Conservation (phyloP, 495 filamentous ascomycete genomes). For the Pyronema domesticum region DNA sequence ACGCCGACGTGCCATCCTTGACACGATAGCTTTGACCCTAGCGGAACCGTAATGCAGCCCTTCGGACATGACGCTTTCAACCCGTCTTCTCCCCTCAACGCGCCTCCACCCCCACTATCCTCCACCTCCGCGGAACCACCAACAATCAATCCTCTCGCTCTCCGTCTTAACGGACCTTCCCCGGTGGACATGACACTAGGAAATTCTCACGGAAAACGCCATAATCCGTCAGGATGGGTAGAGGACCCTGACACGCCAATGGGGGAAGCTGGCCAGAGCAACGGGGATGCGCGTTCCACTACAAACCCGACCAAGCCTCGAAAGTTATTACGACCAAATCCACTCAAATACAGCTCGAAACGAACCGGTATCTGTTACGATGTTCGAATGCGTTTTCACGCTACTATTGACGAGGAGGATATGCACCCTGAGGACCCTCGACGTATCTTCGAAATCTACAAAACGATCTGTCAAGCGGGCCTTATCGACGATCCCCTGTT, state of each 20-base stretch:
- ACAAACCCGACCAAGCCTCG: neutral
- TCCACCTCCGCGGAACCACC: neutral
- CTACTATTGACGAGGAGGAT: constrained; percentile 53
- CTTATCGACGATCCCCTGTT: constrained; percentile 44
- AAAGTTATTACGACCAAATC: neutral
- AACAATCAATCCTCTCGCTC: constrained; percentile 2
- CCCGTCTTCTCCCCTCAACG: too few relatives aligned
- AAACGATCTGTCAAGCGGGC: constrained; percentile 58
- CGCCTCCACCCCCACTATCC: too few relatives aligned
- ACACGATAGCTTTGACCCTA: too few relatives aligned
- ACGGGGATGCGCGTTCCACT: neutral
- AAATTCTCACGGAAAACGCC: neutral
- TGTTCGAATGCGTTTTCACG: constrained; percentile 78
- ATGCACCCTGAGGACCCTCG: constrained; percentile 88
- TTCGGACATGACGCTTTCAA: too few relatives aligned
- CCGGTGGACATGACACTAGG: neutral
- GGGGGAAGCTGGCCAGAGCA: neutral
- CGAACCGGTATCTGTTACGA: constrained; percentile 77
- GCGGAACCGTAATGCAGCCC: too few relatives aligned
- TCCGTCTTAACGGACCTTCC: neutral
- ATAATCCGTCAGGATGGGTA: neutral
- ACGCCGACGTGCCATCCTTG: too few relatives aligned
- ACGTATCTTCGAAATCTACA: constrained; percentile 77
- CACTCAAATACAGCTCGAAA: constrained; percentile 24
- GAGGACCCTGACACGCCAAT: neutral